phyloP scores from a whole-genome alignment of 768 basidiomycete genomes.

The Psilocybe azurescens region DNA sequence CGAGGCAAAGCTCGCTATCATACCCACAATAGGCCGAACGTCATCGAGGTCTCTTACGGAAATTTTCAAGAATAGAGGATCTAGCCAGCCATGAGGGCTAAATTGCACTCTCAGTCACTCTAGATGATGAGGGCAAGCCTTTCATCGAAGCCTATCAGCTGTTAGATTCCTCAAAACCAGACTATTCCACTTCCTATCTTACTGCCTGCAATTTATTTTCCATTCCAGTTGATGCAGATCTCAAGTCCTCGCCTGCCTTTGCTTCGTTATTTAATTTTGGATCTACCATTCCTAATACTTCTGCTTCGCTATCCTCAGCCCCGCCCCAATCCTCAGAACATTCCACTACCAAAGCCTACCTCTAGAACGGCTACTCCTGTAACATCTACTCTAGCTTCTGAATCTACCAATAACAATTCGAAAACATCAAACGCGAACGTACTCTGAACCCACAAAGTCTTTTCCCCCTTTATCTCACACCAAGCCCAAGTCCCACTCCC shows the following conservation, averaged over 20 bases:
- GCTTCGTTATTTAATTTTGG: not conserved
- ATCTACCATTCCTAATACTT: not conserved
- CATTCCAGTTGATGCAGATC: not conserved
- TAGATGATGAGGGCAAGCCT: not conserved
- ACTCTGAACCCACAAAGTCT: too few species aligned
- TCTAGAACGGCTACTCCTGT: not conserved
- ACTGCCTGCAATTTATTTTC: constrained; percentile 11
- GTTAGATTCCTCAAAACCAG: constrained; percentile 10
- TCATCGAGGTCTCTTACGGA: not conserved
- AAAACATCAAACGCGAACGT: not conserved
- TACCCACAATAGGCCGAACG: too few species aligned
- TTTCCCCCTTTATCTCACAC: not conserved
- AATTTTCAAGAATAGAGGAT: constrained; percentile 15
- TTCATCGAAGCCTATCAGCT: constrained; percentile 6
- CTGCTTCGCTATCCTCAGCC: not conserved
- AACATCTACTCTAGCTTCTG: not conserved
- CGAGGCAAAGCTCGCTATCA: not conserved
- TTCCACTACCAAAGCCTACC: not conserved
- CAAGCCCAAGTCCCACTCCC: not conserved
- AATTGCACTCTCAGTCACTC: constrained; percentile 3
- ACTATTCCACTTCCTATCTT: constrained; percentile 10
- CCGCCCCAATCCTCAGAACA: too few species aligned
- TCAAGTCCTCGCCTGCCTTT: constrained; percentile 1
- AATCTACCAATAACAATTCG: not conserved
- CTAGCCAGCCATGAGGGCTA: constrained; percentile 1